Conservation (phyloP, 2,329 filamentous ascomycete species). For the Xylariaceae sp. region DNA sequence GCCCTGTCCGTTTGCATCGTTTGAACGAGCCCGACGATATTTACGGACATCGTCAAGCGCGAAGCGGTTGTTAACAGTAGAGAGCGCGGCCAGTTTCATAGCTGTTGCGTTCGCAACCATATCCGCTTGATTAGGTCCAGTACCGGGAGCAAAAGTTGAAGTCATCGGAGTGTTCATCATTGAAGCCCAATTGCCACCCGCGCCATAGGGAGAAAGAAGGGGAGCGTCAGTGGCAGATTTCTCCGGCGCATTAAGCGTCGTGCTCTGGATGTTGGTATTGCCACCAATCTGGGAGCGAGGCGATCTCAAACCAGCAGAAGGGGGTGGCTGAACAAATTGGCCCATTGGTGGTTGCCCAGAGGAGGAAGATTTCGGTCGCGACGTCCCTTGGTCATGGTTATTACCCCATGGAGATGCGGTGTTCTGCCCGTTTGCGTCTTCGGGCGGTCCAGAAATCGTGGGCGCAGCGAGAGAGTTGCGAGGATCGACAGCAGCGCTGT, state of each 20-base stretch:
- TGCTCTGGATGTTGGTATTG: conserved; percentile 73
- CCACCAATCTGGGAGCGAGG: conserved; percentile 65
- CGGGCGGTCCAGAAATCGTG: conserved; percentile 67
- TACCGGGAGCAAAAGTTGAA: conserved; percentile 69
- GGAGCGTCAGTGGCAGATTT: conserved; percentile 68
- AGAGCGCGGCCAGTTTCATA: conserved; percentile 96
- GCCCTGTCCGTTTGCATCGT: conserved; percentile 68
- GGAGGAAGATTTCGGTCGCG: conserved; percentile 72
- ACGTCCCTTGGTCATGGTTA: conserved; percentile 46
- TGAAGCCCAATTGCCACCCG: conserved; percentile 91
- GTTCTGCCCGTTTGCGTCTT: conserved; percentile 61
- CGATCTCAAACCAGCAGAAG: conserved; percentile 73
- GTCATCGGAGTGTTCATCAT: conserved; percentile 98
- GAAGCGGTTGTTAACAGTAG: conserved; percentile 97
- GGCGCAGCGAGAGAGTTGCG: conserved; percentile 71
- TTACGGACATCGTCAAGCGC: conserved; percentile 95
- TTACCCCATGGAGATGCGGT: conserved; percentile 78
- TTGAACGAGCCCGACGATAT: conserved; percentile 86
- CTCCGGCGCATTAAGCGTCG: conserved; percentile 72
- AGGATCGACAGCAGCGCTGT: conserved; percentile 76
- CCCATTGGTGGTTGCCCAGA: conserved; percentile 83
- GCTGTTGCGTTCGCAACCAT: conserved; percentile 99
- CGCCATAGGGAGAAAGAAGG: conserved; percentile 76
- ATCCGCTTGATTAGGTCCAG: conserved; percentile 73
- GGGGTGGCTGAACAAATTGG: conserved; percentile 82